Evolutionary conservation across 805 yeast genomes (phyloP).

Genomic region (Blastobotrys muscicola): DNA sequence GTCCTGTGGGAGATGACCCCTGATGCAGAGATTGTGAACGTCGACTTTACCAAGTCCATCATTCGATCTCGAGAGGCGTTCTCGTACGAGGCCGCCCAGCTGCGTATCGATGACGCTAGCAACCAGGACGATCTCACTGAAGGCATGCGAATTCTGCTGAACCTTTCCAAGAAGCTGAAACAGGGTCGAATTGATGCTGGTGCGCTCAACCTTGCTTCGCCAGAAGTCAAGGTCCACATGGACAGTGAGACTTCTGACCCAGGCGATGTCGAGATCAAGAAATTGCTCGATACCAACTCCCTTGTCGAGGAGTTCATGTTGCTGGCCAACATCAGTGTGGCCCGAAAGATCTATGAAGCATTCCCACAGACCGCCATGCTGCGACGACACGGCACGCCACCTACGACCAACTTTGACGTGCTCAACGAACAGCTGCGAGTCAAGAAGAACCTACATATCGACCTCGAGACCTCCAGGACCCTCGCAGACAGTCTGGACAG

Average conservation of each 20-base stretch:
- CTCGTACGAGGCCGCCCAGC: slow-evolving; percentile 87
- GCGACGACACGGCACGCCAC: slow-evolving; percentile 97
- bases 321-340: slow-evolving; percentile 93
- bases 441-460: slow-evolving; percentile 64
- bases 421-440: slow-evolving; percentile 82
- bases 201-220: slow-evolving; percentile 92
- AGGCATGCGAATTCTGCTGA: slow-evolving; percentile 76
- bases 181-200: slow-evolving; percentile 87
- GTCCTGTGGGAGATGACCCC: slow-evolving; percentile 92
- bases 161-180: slow-evolving; percentile 74
- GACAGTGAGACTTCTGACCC: slow-evolving; percentile 98
- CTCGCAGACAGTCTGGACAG: slow-evolving; percentile 89
- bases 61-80: slow-evolving; percentile 90
- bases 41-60: slow-evolving; percentile 74
- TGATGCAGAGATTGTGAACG: slow-evolving; percentile 73
- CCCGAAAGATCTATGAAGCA: slow-evolving; percentile 81
- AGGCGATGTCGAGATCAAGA: slow-evolving; percentile 85
- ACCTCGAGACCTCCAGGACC: slow-evolving; percentile 78
- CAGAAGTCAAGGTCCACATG: slow-evolving; percentile 95
- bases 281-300: slow-evolving; percentile 83
- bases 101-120: slow-evolving; percentile 70
- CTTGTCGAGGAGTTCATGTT: slow-evolving; percentile 97
- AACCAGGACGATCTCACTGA: slow-evolving; percentile 77
- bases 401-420: slow-evolving; percentile 82
- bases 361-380: slow-evolving; percentile 98